Conservation (phyloP, 352 stramenopile species). For the Globisporangium sylvaticum region DNA sequence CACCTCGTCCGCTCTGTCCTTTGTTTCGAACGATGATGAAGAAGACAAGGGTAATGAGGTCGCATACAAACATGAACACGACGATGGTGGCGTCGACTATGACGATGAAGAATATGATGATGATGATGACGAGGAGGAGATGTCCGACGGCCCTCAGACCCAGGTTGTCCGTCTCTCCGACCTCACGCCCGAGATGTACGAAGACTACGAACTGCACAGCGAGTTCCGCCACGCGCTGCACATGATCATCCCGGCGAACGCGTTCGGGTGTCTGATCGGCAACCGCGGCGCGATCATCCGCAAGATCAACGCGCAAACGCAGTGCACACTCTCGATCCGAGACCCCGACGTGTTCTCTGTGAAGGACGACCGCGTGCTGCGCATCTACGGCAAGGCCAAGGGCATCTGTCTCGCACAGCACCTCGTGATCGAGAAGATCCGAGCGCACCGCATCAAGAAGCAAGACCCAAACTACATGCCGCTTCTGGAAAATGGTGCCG, state of each 20-base stretch:
- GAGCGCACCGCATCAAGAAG: constrained; percentile 36
- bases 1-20: constrained; percentile 7
- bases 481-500: constrained; percentile 12
- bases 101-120: neutral
- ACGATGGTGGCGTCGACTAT: neutral
- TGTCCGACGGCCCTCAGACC: neutral
- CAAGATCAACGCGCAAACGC: constrained; percentile 35
- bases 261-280: constrained; percentile 48
- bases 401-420: constrained; percentile 59
- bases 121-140: neutral
- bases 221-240: constrained; percentile 55
- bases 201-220: constrained; percentile 49
- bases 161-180: constrained; percentile 8
- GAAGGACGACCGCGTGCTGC: constrained; percentile 51
- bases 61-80: neutral
- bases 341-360: constrained; percentile 29
- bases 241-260: constrained; percentile 58
- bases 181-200: constrained; percentile 42
- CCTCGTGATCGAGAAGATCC: constrained; percentile 55
- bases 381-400: constrained; percentile 52
- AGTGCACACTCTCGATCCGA: constrained; percentile 57
- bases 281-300: constrained; percentile 46
- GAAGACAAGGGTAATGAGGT: neutral
- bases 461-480: constrained; percentile 50
- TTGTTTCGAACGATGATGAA: constrained; percentile 1